phyloP scores from a whole-genome alignment of 768 basidiomycete species.

The Clitopilus hobsonii region DNA sequence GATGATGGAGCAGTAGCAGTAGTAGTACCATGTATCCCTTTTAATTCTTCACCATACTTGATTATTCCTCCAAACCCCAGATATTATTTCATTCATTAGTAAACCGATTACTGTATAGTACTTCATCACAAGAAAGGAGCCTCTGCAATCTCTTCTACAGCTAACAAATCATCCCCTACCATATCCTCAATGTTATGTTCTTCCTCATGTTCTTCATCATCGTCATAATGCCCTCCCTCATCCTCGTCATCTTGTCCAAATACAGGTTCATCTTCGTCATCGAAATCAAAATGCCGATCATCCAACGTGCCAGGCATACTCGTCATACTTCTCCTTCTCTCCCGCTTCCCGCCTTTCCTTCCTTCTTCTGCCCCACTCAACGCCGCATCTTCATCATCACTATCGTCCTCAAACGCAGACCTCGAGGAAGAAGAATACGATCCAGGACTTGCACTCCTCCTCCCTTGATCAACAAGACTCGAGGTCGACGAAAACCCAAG shows the following conservation, averaged over 20 bases:
- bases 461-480: constrained; percentile 26
- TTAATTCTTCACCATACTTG: too few species aligned
- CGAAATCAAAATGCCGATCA: constrained; percentile 51
- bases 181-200: constrained; percentile 45
- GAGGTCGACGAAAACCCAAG: constrained; percentile 44
- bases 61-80: too few species aligned
- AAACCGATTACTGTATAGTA: neutral
- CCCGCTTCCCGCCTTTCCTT: constrained; percentile 31
- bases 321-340: constrained; percentile 60
- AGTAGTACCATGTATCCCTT: too few species aligned
- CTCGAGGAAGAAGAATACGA: constrained; percentile 47
- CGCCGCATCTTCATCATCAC: constrained; percentile 46
- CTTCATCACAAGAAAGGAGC: constrained; percentile 51
- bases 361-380: constrained; percentile 35
- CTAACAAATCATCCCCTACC: constrained; percentile 71
- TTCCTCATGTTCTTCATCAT: constrained; percentile 27
- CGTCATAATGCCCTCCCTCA: constrained; percentile 26
- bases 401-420: constrained; percentile 38
- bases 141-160: constrained; percentile 80
- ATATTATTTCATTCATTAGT: too few species aligned
- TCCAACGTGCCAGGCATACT: constrained; percentile 87
- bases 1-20: too few species aligned
- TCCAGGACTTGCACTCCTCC: constrained; percentile 48
- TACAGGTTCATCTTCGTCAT: constrained; percentile 42
- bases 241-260: constrained; percentile 16